Conservation (phyloP, 2,329 filamentous ascomycete genomes). For the Paramyrothecium sp. region DNA sequence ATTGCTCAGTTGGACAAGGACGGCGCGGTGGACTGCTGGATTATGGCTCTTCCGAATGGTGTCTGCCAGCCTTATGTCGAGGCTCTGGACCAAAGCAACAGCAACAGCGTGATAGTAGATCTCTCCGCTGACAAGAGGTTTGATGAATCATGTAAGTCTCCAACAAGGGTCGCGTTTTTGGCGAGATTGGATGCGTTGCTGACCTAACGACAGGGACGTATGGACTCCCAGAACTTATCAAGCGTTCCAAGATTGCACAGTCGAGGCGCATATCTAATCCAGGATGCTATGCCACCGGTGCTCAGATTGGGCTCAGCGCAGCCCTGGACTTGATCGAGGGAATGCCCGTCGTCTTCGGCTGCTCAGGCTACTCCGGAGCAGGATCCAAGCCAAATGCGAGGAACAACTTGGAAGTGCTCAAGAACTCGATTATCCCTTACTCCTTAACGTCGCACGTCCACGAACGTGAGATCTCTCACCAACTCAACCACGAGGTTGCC, state of each 20-base stretch:
- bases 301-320: constrained; percentile 85
- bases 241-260: constrained; percentile 72
- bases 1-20: constrained; percentile 80
- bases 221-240: constrained; percentile 81
- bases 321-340: constrained; percentile 74
- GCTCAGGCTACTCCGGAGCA: constrained; percentile 91
- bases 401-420: constrained; percentile 83
- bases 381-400: constrained; percentile 93
- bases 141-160: constrained; percentile 49
- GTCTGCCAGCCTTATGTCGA: constrained; percentile 94
- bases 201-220: constrained; percentile 64
- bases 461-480: constrained; percentile 82
- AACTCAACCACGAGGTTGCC: constrained; percentile 71
- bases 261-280: constrained; percentile 87
- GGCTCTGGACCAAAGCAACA: constrained; percentile 66
- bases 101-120: constrained; percentile 80
- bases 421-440: constrained; percentile 87
- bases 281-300: constrained; percentile 92
- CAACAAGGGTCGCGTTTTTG: not conserved
- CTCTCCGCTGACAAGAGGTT: constrained; percentile 97
- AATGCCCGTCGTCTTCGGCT: constrained; percentile 81
- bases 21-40: constrained; percentile 87
- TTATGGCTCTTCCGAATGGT: constrained; percentile 94
- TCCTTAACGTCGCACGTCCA: constrained; percentile 82
- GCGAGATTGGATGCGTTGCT: not conserved